Base-by-base conservation (phyloP, 805 yeast genomes). In the Starmerella apicola region DNA sequence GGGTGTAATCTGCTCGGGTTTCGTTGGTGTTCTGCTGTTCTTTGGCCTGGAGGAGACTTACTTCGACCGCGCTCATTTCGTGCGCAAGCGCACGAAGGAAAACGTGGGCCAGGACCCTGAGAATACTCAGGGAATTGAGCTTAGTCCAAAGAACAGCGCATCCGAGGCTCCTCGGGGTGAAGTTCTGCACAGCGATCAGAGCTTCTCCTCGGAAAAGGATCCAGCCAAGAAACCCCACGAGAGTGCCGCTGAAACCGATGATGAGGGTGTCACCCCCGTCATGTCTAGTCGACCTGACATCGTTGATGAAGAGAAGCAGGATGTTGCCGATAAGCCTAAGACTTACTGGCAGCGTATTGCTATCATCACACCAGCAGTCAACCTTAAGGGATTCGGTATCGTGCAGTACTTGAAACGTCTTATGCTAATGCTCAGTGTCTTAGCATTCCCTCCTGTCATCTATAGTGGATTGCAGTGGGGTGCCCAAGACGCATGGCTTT, bases 391-490 rank as follows among this genome's bases (percentile, higher is more conserved):
- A 0, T 59, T 52, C 19, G 88, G 88, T 1, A 54, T 78, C 58
- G 72, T 70, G 52, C 86, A 80, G 54, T 80, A 80, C 54, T 49
- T 70, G 48, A 56, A 63, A 41, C 70, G 78, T 36, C 59, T 80
- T 22, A 63, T 67, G 65, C 56, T 62, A 3, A 62, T 62, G 34
- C 63, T 68, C 41, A 48, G 54, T 16, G 54, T 59, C 3, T 47
- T 56, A 12, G 31, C 47, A 4, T 57, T 61, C 40, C 79, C 81
- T 3, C 63, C 70, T 13, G 73, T 76, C 3, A 51, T 74, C n/a
- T 77, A 73, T 66, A 66, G 72, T n/a, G 81, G 81, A 20, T 51
- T 73, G 20, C 72, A 79, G 47, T 81, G 88, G 88, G 88, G 88
- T 33, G 65, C 75, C 42, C 88, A 80, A 56, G 84, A 78, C 54